Percentiles rank a stretch among this genome's conserved stretches.
Conservation (phyloP, 2,329 filamentous ascomycete genomes). For the Orbilia ellipsospora region DNA sequence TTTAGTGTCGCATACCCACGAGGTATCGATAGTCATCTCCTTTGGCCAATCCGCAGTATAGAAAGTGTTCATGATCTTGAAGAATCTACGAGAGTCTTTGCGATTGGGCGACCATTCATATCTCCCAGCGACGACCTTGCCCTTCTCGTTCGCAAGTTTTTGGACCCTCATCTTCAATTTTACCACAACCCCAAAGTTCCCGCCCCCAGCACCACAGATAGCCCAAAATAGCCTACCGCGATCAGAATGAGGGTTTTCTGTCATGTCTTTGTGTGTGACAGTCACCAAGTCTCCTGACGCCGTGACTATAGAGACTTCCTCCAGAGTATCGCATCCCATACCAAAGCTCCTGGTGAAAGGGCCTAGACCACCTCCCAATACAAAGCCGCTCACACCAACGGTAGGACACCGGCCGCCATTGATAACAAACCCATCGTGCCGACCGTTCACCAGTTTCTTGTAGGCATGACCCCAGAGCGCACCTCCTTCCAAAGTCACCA, state of each 20-base stretch:
- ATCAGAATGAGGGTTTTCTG: conserved; percentile 35
- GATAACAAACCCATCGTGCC: conserved; percentile 57
- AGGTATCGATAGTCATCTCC: conserved; percentile 60
- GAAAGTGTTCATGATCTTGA: conserved; percentile 58
- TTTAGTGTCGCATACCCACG: conserved; percentile 56
- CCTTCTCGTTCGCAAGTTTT: conserved; percentile 21
- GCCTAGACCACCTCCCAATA: conserved; percentile 62
- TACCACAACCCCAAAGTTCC: conserved; percentile 63
- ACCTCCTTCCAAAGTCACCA: conserved; percentile 59
- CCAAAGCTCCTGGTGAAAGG: conserved; percentile 62
- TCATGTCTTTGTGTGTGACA: conserved; percentile 55
- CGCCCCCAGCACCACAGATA: conserved; percentile 63
- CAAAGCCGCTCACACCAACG: conserved; percentile 63
- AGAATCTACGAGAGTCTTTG: conserved; percentile 7
- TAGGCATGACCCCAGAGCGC: conserved; percentile 61
- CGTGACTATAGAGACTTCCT: conserved; percentile 62
- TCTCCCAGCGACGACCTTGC: conserved; percentile 58
- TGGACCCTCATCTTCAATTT: conserved; percentile 60
- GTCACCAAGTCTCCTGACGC: conserved; percentile 57
- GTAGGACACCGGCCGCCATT: conserved; percentile 61
- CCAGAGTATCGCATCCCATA: conserved; percentile 62
- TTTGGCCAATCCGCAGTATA: conserved; percentile 59
- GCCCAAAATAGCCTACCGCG: conserved; percentile 62
- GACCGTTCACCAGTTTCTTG: conserved; percentile 58
- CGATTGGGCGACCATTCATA: conserved; percentile 57